A percentile compares a stretch with the other conserved stretches of the same genome.
These are phyloP conservation scores for Solidago caesia DNA, from an alignment of 129 eudicot genomes.

Conservation along the genomic window DNA sequence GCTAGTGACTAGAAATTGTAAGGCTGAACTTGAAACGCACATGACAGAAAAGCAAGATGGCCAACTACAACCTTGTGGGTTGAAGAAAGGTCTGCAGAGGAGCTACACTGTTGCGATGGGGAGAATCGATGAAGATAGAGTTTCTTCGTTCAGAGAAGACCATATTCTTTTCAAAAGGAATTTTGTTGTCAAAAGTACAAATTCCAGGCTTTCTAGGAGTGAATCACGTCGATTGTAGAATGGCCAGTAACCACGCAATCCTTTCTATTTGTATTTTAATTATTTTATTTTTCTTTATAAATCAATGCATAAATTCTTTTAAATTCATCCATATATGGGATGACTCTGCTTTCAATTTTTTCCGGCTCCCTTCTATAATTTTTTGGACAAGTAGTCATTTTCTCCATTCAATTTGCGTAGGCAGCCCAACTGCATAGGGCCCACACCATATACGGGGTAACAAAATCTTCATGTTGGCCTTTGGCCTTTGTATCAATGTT, in stretches of 20 bases:
- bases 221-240: neutral
- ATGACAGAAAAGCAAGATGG: constrained; percentile 10
- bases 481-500: too few species aligned
- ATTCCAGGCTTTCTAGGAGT: constrained; percentile 10
- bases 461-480: too few species aligned
- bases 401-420: too few species aligned
- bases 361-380: too few species aligned
- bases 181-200: neutral
- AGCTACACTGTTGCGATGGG: constrained; percentile 49
- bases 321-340: too few species aligned
- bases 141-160: constrained; percentile 27
- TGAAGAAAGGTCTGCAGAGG: constrained; percentile 31
- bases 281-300: neutral
- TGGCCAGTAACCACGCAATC: neutral
- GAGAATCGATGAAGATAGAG: constrained; percentile 50
- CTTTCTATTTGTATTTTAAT: neutral
- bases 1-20: neutral
- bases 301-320: neutral
- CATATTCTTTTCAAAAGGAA: neutral
- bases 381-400: too few species aligned
- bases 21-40: constrained; percentile 24
- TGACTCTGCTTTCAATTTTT: too few species aligned
- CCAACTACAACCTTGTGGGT: constrained; percentile 4
- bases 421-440: too few species aligned
- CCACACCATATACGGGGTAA: too few species aligned